phyloP scores from a whole-genome alignment of 495 filamentous ascomycete species.

The Daldinia vernicosa region DNA sequence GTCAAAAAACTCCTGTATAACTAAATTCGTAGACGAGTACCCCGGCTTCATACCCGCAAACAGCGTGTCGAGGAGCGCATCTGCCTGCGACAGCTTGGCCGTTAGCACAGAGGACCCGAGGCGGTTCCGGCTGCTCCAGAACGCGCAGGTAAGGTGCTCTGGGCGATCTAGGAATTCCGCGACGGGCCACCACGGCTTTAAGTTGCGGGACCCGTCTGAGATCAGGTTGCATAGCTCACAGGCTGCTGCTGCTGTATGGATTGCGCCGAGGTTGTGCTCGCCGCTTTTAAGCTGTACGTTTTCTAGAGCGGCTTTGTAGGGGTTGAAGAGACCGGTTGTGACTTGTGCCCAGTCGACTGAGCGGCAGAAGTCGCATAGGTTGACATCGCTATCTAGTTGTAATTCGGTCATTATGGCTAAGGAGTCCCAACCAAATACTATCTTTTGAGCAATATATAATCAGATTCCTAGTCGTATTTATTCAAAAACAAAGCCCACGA shows the following conservation, averaged over 20 bases:
- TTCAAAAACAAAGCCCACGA: too few relatives aligned
- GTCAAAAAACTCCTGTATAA: background rate
- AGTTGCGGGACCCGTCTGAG: background rate
- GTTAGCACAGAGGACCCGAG: conserved; percentile 12
- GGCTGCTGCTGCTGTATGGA: conserved; percentile 2
- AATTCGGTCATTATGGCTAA: background rate
- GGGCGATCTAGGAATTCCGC: conserved; percentile 17
- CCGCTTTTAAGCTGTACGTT: conserved; percentile 12
- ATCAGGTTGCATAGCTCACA: conserved; percentile 20
- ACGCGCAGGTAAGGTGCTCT: conserved; percentile 20
- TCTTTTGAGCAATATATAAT: too few relatives aligned
- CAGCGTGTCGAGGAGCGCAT: conserved; percentile 12
- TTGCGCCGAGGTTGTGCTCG: conserved; percentile 27
- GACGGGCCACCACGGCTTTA: conserved; percentile 28
- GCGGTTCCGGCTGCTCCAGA: conserved; percentile 20
- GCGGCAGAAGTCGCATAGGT: conserved; percentile 28
- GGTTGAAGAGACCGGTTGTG: conserved; percentile 23
- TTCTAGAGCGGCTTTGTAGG: conserved; percentile 1
- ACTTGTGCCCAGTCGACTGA: conserved; percentile 24
- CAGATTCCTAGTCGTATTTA: too few relatives aligned
- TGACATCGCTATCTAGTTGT: background rate
- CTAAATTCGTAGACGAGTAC: background rate
- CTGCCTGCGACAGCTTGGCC: background rate
- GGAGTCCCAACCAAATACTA: background rate
- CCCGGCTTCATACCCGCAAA: background rate